These are phyloP conservation scores for Solanum chilense DNA, from an alignment of 257 asterid species.

Conservation along the genomic window DNA sequence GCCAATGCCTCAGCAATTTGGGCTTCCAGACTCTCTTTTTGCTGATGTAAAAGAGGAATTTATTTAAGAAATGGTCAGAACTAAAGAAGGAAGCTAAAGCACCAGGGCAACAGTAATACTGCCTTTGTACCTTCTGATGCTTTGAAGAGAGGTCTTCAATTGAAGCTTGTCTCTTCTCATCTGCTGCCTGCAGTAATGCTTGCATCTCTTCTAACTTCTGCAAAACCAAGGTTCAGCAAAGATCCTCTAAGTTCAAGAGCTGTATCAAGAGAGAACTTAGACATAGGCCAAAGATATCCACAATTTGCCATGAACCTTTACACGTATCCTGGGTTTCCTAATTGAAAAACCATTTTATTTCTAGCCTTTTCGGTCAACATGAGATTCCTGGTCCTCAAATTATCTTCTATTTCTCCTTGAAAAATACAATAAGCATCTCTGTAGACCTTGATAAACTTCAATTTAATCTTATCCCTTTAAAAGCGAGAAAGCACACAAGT, in stretches of 20 bases:
- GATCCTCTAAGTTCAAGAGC: neutral
- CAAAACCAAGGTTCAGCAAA: neutral
- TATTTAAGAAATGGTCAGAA: neutral
- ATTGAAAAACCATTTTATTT: neutral
- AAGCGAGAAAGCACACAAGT: neutral
- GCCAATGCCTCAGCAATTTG: slow-evolving; percentile 72
- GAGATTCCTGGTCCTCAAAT: neutral
- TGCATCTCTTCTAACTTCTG: slow-evolving; percentile 75
- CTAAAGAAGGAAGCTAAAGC: neutral
- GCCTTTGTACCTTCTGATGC: slow-evolving; percentile 68
- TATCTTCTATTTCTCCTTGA: neutral
- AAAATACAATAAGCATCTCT: neutral
- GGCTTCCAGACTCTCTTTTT: slow-evolving; percentile 76
- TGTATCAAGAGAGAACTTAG: neutral
- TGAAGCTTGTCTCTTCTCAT: slow-evolving; percentile 72
- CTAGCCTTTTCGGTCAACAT: neutral
- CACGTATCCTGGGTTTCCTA: neutral
- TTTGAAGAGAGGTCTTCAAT: slow-evolving; percentile 62
- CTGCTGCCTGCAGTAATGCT: slow-evolving; percentile 60
- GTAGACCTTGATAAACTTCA: neutral
- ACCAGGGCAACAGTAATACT: neutral
- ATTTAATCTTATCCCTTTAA: neutral
- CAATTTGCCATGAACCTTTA: neutral
- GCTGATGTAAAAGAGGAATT: slow-evolving; percentile 30
- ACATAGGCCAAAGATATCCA: neutral